phyloP scores from a whole-genome alignment of 352 stramenopile genomes.

The Phytophthora boehmeriae region DNA sequence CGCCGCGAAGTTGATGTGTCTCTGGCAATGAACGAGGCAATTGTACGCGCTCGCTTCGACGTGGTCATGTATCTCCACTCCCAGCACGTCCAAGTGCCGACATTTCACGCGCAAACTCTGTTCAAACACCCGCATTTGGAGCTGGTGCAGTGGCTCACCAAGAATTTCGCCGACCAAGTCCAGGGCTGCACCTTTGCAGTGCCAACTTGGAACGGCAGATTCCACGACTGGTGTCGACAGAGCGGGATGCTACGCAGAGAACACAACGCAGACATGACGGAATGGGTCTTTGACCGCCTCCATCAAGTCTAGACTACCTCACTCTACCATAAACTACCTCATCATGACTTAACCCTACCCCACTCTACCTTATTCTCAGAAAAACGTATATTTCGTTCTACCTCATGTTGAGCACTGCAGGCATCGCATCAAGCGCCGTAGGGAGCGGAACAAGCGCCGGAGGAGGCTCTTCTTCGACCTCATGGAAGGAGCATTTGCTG shows the following conservation, averaged over 20 bases:
- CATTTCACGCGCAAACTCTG: background rate
- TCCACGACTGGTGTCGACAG: conserved; percentile 31
- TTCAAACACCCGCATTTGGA: conserved; percentile 15
- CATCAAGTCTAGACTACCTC: background rate
- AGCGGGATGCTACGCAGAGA: conserved; percentile 8
- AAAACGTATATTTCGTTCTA: conserved; percentile 1
- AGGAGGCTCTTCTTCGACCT: conserved; percentile 3
- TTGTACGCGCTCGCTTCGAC: conserved; percentile 19
- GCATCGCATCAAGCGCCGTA: conserved; percentile 15
- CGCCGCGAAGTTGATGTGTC: conserved; percentile 9
- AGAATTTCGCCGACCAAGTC: conserved; percentile 11
- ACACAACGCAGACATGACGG: conserved; percentile 13
- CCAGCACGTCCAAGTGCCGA: conserved; percentile 5
- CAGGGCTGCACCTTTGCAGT: conserved; percentile 18
- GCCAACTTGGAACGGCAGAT: conserved; percentile 24
- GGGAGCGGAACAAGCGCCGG: background rate
- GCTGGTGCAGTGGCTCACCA: conserved; percentile 21
- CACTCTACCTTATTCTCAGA: background rate
- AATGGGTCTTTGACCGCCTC: conserved; percentile 15
- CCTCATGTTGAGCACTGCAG: conserved; percentile 12
- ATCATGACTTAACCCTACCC: background rate
- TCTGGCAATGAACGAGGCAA: conserved; percentile 17
- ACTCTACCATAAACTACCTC: background rate
- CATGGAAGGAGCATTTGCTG: conserved; percentile 69
- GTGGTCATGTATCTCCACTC: conserved; percentile 24